Evolutionary conservation across 2,329 filamentous ascomycete species (phyloP).

Genomic region (Tricladium varicosporioides): DNA sequence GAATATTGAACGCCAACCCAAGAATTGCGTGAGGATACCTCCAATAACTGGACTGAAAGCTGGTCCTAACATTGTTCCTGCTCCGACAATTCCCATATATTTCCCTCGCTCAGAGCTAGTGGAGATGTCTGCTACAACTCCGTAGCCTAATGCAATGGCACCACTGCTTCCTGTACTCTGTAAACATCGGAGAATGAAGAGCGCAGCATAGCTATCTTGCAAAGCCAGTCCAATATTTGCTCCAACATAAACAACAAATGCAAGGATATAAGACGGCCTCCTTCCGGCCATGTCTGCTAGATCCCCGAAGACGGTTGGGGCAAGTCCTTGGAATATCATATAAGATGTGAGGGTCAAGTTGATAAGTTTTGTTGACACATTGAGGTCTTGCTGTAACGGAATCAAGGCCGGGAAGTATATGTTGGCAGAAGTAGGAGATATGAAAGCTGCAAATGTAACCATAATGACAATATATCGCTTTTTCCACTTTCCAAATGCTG

Average conservation of each 20-base stretch:
- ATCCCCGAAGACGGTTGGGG: conserved; percentile 56
- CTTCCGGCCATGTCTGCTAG: conserved; percentile 56
- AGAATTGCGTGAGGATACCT: conserved; percentile 43
- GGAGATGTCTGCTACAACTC: conserved; percentile 70
- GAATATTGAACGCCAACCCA: conserved; percentile 52
- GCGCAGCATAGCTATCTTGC: conserved; percentile 47
- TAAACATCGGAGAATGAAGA: conserved; percentile 55
- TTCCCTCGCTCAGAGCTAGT: conserved; percentile 67
- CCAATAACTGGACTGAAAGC: conserved; percentile 50
- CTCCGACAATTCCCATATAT: conserved; percentile 70
- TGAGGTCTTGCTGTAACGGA: conserved; percentile 31
- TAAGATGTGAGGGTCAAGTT: conserved; percentile 34
- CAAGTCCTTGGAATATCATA: conserved; percentile 56
- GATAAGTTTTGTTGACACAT: conserved; percentile 32
- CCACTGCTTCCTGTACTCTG: conserved; percentile 57
- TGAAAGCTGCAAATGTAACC: conserved; percentile 44
- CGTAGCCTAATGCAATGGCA: conserved; percentile 67
- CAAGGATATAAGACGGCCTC: conserved; percentile 54
- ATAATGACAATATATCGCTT: conserved; percentile 53
- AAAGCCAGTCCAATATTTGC: conserved; percentile 57
- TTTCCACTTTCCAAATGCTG: conserved; percentile 31
- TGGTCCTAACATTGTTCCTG: conserved; percentile 45
- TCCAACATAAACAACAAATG: conserved; percentile 53
- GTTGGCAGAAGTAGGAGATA: conserved; percentile 34
- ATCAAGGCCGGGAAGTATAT: conserved; percentile 35